Conservation (phyloP, 208 protist genomes). For the Leishmania major region DNA sequence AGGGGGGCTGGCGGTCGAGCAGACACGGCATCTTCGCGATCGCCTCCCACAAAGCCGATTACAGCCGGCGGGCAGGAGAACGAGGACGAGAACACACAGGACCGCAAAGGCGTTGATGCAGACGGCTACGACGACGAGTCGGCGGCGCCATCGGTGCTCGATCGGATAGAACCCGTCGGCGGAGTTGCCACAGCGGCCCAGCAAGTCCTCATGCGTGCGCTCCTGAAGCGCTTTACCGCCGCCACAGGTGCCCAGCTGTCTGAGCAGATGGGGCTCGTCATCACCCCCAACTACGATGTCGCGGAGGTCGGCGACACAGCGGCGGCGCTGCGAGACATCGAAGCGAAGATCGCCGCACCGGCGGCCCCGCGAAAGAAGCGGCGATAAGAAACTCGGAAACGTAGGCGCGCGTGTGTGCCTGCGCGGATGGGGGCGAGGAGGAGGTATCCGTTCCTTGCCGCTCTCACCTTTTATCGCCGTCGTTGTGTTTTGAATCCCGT, state of each 20-base stretch:
- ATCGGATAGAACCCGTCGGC: constrained; percentile 32
- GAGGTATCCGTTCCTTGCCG: not conserved
- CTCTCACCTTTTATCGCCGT: not conserved
- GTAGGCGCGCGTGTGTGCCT: not conserved
- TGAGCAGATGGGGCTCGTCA: constrained; percentile 42
- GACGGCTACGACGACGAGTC: not conserved
- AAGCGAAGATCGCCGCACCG: constrained; percentile 9
- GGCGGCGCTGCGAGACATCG: constrained; percentile 32
- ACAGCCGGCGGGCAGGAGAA: not conserved
- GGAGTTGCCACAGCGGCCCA: constrained; percentile 48
- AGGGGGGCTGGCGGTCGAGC: not conserved
- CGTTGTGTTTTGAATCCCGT: not conserved
- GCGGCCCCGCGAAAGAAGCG: not conserved
- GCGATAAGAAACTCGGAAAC: not conserved
- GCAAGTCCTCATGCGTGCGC: constrained; percentile 49
- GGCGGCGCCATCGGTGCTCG: constrained; percentile 8
- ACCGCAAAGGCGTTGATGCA: not conserved
- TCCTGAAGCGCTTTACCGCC: constrained; percentile 44
- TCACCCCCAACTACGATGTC: constrained; percentile 58
- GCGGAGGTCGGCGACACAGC: constrained; percentile 40
- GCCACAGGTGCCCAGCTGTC: constrained; percentile 43
- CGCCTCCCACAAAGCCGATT: not conserved
- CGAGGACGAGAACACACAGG: not conserved
- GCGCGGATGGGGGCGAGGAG: not conserved
- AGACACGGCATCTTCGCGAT: not conserved